Percentiles rank a stretch among this genome's conserved stretches.
Conservation (phyloP, 805 yeast genomes). For the Saccharomyces eubayanus region DNA sequence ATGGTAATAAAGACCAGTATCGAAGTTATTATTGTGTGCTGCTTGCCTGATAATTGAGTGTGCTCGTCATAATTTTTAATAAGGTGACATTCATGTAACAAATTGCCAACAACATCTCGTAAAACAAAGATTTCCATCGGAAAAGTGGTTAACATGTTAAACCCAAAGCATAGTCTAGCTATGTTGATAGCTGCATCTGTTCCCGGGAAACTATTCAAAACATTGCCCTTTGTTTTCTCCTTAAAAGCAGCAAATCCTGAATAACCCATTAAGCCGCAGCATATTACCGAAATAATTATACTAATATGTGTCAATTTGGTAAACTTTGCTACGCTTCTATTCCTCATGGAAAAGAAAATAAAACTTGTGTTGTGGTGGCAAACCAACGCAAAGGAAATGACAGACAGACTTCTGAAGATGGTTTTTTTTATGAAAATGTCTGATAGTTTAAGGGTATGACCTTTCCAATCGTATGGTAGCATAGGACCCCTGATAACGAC, state of each 20-base stretch:
- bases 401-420: conserved; percentile 85
- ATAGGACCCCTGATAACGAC: conserved; percentile 70
- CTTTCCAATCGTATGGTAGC: conserved; percentile 40
- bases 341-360: conserved; percentile 73
- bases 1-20: conserved; percentile 58
- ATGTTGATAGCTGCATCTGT: conserved; percentile 69
- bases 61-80: conserved; percentile 28
- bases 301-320: conserved; percentile 74
- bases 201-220: conserved; percentile 76
- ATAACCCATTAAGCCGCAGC: conserved; percentile 69
- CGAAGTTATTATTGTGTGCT: conserved; percentile 61
- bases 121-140: conserved; percentile 89
- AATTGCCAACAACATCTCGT: conserved; percentile 72
- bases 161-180: conserved; percentile 85
- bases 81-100: conserved; percentile 19
- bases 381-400: conserved; percentile 88
- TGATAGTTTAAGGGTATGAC: conserved; percentile 34
- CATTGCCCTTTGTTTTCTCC: conserved; percentile 73
- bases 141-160: conserved; percentile 86
- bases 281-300: conserved; percentile 70
- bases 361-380: conserved; percentile 93
- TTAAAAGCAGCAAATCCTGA: conserved; percentile 73
- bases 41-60: conserved; percentile 31
- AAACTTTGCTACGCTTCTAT: conserved; percentile 70
- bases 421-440: conserved; percentile 51